Evolutionary conservation across 2,329 filamentous ascomycete species (phyloP).

Genomic region (Colletotrichum spinosum): DNA sequence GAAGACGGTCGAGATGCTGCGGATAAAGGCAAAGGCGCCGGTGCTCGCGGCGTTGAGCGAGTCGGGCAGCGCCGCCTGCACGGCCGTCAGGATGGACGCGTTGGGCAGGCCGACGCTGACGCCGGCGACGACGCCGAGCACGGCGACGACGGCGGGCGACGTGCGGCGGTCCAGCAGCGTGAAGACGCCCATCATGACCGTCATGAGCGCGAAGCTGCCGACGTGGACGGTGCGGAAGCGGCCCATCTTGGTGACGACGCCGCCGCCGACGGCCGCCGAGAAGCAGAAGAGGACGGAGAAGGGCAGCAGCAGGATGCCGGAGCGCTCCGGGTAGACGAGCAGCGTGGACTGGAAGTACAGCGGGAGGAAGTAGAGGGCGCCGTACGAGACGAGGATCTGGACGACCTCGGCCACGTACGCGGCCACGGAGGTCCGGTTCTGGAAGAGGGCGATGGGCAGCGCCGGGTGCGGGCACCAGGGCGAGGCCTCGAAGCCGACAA

Average conservation of each 20-base stretch:
- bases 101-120: slow-evolving; percentile 56
- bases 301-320: slow-evolving; percentile 49
- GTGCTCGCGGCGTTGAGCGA: slow-evolving; percentile 51
- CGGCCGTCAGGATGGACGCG: slow-evolving; percentile 54
- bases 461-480: slow-evolving; percentile 44
- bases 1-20: slow-evolving; percentile 60
- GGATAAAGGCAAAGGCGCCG: slow-evolving; percentile 57
- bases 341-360: slow-evolving; percentile 59
- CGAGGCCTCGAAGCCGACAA: slow-evolving; percentile 49
- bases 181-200: slow-evolving; percentile 55
- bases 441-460: slow-evolving; percentile 58
- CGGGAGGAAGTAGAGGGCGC: slow-evolving; percentile 54
- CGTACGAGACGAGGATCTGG: slow-evolving; percentile 73
- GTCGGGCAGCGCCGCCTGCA: slow-evolving; percentile 53
- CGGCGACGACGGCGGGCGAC: slow-evolving; percentile 51
- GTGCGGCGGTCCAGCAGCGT: slow-evolving; percentile 52
- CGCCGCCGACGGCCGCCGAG: slow-evolving; percentile 41
- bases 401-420: slow-evolving; percentile 75
- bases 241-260: slow-evolving; percentile 48
- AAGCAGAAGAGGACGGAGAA: slow-evolving; percentile 45
- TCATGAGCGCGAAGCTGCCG: slow-evolving; percentile 49
- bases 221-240: slow-evolving; percentile 49
- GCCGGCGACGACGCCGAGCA: slow-evolving; percentile 54
- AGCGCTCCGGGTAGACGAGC: slow-evolving; percentile 44
- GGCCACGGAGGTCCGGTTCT: slow-evolving; percentile 68